These are phyloP conservation scores for Falciphora oryzae DNA, from an alignment of 2,329 filamentous ascomycete genomes.

Conservation along the genomic window DNA sequence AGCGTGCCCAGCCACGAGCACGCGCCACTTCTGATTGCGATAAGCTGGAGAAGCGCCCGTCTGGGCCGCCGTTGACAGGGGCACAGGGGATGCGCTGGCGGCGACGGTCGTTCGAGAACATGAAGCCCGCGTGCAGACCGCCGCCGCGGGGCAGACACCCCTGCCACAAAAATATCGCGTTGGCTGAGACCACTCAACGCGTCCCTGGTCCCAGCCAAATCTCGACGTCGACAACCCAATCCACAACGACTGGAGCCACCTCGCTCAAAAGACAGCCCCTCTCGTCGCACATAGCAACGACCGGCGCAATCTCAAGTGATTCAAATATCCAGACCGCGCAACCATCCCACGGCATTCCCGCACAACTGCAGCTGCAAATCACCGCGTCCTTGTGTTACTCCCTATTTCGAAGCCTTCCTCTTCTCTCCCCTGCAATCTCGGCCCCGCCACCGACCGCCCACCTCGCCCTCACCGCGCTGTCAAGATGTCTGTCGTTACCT, in stretches of 20 bases:
- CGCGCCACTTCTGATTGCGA: neutral
- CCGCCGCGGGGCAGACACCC: neutral
- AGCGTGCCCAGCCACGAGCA: neutral
- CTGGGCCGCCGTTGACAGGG: no score
- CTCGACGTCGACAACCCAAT: neutral
- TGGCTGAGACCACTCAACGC: neutral
- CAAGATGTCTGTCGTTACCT: slow-evolving; percentile 91
- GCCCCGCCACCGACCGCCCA: neutral
- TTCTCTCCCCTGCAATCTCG: no score
- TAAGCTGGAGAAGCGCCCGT: neutral
- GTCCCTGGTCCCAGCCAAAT: neutral
- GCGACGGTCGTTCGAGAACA: neutral
- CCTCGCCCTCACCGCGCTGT: slow-evolving; percentile 8
- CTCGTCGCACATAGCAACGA: neutral
- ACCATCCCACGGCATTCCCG: neutral
- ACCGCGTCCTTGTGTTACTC: neutral
- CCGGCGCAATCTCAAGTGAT: neutral
- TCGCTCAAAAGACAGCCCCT: neutral
- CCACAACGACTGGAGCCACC: neutral
- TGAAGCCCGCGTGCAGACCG: neutral
- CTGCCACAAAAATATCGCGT: neutral
- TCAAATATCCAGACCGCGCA: neutral
- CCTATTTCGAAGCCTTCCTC: neutral
- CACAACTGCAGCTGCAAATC: neutral
- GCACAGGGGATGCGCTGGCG: no score